Evolutionary conservation across 2,329 filamentous ascomycete species (phyloP), one percentile per base, ranked within the genome.

Genomic region (Fusarium xylarioides): DNA sequence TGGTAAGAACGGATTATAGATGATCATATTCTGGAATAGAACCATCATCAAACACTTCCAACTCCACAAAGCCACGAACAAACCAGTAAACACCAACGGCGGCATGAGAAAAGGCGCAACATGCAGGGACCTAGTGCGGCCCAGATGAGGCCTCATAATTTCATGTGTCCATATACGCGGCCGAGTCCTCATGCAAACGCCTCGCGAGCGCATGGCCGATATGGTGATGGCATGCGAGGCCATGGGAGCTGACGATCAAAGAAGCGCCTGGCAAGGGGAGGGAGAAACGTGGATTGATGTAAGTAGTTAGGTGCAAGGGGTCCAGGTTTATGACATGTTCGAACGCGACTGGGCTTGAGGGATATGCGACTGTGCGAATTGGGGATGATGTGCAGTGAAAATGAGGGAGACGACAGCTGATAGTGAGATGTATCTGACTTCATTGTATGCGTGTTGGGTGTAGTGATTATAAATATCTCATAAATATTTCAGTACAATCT

Each of bases 11-110:
- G 93, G 92, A 84, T 94, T 94, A 81, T 95, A 95, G 66, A 95
- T 92, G 78, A 95, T 93, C 78, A 92, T 91, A 78, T 95, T 93
- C 81, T 95, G 93, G 79, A 95, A 92, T 9, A 92, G 74, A 34
- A 95, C 85, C 83, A 95, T 89, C 90, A 94, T 93, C 59, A 90
- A 81, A 78, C 92, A 94, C 78, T 91, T 91, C 85, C 88, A 90
- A 4, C 82, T 83, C 86, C 87, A 95, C 19, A 95, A 83, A 7
- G 86, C 86, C 23, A 93, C 76, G 8, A 93, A 85, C 40, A 95
- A 84, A 4, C 91, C 90, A 19, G 85, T 80, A 77, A 94, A 95
- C 47, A 93, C 84, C 11, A 88, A 77, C 1, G 93, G 93, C 12
- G 92, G 91, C 7, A 92, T 81, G n/a, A 93, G 80, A 18, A 88